Evolutionary conservation across 306 rosid species (phyloP).

Genomic region (Fagus sylvatica): DNA sequence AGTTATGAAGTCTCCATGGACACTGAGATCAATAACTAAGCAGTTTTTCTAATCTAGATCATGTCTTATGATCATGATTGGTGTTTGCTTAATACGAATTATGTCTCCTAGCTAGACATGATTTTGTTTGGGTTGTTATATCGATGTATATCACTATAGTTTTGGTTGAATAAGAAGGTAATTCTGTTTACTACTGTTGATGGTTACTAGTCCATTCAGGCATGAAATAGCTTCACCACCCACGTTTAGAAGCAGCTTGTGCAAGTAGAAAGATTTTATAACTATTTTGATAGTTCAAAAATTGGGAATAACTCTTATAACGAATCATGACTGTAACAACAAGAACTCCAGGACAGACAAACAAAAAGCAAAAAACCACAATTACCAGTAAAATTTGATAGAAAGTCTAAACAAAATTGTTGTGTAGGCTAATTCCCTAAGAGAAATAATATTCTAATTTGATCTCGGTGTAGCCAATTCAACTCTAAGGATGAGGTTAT

Average conservation of each 20-base stretch:
- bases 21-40: background rate
- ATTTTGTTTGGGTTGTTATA: background rate
- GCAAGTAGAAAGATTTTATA: too few species aligned
- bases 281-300: too few species aligned
- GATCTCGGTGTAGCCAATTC: conserved; percentile 76
- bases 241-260: too few species aligned
- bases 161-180: background rate
- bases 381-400: background rate
- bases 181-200: too few species aligned
- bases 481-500: conserved; percentile 68
- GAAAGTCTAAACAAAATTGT: background rate
- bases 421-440: background rate
- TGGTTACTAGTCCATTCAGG: too few species aligned
- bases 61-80: background rate
- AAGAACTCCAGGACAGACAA: background rate
- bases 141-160: background rate
- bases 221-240: too few species aligned
- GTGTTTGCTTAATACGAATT: background rate
- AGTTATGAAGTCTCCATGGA: background rate
- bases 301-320: background rate
- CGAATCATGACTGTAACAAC: background rate
- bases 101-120: background rate
- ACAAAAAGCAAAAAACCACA: background rate
- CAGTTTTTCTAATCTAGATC: background rate
- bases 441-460: conserved; percentile 26